Base-by-base conservation (phyloP, 2,329 filamentous ascomycete genomes). In the Apiospora koreana region DNA sequence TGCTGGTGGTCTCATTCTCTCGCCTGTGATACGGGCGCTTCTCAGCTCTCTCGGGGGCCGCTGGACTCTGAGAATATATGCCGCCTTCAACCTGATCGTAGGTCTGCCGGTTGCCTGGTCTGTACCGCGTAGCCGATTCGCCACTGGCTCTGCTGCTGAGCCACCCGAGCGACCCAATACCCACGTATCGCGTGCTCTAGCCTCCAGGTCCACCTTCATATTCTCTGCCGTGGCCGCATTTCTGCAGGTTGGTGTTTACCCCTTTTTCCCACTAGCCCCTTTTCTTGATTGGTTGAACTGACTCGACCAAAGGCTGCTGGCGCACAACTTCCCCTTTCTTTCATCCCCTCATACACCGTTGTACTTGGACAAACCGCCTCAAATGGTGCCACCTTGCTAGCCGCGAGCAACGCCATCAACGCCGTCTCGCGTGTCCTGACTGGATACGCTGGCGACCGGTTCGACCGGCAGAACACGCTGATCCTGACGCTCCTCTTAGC, bases 391-490 rank as follows among this genome's bases (percentile, higher is more conserved):
- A 80, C 80, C 16, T 75, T 86, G 23, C 77, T 87, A 21, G 84
- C 85, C 6, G 76, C 81, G 31, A 81, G 79, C 72, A 86, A 84
- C 73, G 83, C 79, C 7, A 80, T 86, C 43, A 86, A 86, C 69
- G 80, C 84, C 8, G 78, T 80, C 0, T 80, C 81, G 21, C 81
- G 84, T n/a, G 75, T 87, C 3, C 64, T 82, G 8, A 80, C 81
- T 1, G 85, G 85, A 5, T 83, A 81, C 67, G 80, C 82, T 0
- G 84, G 84, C 31, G 86, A 87, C 74, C 80, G 79, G 3, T 75
- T 83, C 3, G 85, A 85, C 0, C 80, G 85, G 31, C 83, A 85
- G 71, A 87, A 87, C 72, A 82, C 82, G 41, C 77, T 87, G 3
- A 76, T 85, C 3, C 23, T 84, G 23, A 83, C 81, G 14, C 78